Percentiles rank a stretch among this genome's conserved stretches.
Evolutionary conservation across 805 yeast species (phyloP).

Genomic region (Hanseniaspora vineae): DNA sequence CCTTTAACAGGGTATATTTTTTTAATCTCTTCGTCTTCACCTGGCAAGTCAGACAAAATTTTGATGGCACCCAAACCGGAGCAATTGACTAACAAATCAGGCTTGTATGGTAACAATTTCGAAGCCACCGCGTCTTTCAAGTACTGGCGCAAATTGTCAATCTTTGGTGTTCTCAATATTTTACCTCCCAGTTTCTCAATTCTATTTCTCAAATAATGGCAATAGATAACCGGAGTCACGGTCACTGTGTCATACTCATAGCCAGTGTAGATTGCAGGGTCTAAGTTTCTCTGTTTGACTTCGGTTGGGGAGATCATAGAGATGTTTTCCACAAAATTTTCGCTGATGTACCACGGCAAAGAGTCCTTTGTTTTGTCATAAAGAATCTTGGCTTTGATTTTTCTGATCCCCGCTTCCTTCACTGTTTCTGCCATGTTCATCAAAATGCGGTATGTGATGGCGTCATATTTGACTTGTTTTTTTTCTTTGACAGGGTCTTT

Average conservation of each 20-base stretch:
- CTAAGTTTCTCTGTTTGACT: conserved; percentile 17
- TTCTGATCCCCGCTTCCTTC: conserved; percentile 37
- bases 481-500: neutral
- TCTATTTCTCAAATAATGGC: conserved; percentile 37
- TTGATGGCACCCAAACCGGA: conserved; percentile 38
- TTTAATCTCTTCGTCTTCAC: conserved; percentile 29
- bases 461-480: conserved; percentile 14
- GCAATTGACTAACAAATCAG: conserved; percentile 44
- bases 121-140: conserved; percentile 26
- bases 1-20: conserved; percentile 44
- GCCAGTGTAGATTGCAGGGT: conserved; percentile 29
- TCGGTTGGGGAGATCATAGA: conserved; percentile 24
- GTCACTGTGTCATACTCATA: conserved; percentile 40
- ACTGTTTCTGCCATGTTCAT: conserved; percentile 31
- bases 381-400: conserved; percentile 11
- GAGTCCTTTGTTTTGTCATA: conserved; percentile 10
- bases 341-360: conserved; percentile 36
- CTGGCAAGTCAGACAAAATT: conserved; percentile 24
- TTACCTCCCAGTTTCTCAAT: conserved; percentile 35
- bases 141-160: neutral
- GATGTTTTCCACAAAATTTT: conserved; percentile 29
- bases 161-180: conserved; percentile 27
- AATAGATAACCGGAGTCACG: conserved; percentile 44
- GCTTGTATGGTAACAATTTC: conserved; percentile 32
- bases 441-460: conserved; percentile 38